phyloP scores from a whole-genome alignment of 164 flowering plant genomes.

The Magnolia changhungtana region DNA sequence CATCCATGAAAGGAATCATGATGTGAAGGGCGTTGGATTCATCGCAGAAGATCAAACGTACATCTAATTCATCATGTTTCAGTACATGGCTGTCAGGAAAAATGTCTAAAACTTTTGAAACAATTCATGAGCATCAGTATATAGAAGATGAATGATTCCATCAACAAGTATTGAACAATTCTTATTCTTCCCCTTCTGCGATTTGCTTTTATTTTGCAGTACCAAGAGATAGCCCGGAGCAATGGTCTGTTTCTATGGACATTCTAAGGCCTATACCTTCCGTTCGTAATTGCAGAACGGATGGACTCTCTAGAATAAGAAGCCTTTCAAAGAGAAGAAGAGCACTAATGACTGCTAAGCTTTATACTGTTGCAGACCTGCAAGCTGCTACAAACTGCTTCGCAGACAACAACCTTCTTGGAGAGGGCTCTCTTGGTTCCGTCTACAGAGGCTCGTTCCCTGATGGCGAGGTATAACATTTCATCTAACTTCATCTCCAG shows the following conservation, averaged over 20 bases:
- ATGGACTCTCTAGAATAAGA: slow-evolving; percentile 26
- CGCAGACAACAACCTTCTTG: slow-evolving; percentile 56
- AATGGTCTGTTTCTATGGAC: slow-evolving; percentile 25
- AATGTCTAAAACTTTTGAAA: too few species aligned
- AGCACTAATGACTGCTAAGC: slow-evolving; percentile 34
- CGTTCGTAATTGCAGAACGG: slow-evolving; percentile 24
- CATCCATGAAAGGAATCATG: background rate
- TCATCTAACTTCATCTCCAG: background rate
- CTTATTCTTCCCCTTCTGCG: too few species aligned
- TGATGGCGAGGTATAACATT: slow-evolving; percentile 55
- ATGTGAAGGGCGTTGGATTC: background rate
- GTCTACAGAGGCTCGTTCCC: slow-evolving; percentile 72
- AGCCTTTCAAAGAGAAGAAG: slow-evolving; percentile 41
- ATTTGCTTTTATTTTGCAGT: slow-evolving; percentile 17
- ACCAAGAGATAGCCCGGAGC: slow-evolving; percentile 34
- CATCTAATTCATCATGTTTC: background rate
- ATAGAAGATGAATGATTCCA: too few species aligned
- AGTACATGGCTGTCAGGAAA: slow-evolving; percentile 12
- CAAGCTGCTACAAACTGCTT: slow-evolving; percentile 70
- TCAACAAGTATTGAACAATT: too few species aligned
- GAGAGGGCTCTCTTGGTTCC: slow-evolving; percentile 84
- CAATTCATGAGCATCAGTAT: too few species aligned
- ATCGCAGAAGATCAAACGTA: too few species aligned
- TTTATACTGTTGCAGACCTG: slow-evolving; percentile 55
- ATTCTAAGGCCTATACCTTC: slow-evolving; percentile 31